These are phyloP conservation scores for Candida krabiensis DNA, from an alignment of 805 yeast genomes.

Conservation along the genomic window DNA sequence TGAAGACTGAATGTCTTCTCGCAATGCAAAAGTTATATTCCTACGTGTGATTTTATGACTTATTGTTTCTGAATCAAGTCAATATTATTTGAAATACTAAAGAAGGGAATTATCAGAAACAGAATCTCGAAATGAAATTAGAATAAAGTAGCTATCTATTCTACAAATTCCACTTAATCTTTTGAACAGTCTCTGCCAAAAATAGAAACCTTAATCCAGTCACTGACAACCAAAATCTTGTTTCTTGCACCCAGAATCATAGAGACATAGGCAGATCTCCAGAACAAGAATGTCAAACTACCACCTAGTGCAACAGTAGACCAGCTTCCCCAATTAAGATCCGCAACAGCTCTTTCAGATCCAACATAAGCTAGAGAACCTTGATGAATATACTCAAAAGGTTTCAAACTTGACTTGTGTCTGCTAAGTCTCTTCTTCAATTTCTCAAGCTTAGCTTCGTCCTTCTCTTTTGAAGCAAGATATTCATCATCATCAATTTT, in stretches of 20 bases:
- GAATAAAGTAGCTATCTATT: slow-evolving; percentile 1
- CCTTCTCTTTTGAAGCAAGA: slow-evolving; percentile 39
- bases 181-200: slow-evolving; percentile 93
- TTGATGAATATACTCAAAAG: slow-evolving; percentile 79
- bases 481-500: slow-evolving; percentile 58
- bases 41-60: too few species aligned
- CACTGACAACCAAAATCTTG: slow-evolving; percentile 79
- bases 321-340: slow-evolving; percentile 77
- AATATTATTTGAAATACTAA: too few species aligned
- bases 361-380: slow-evolving; percentile 95
- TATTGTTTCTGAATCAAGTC: too few species aligned
- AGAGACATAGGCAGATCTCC: slow-evolving; percentile 91
- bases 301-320: slow-evolving; percentile 81
- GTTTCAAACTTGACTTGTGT: slow-evolving; percentile 43
- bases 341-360: slow-evolving; percentile 89
- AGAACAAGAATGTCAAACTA: slow-evolving; percentile 80
- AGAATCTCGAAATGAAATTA: too few species aligned
- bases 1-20: too few species aligned
- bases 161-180: slow-evolving; percentile 50
- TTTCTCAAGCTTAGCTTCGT: slow-evolving; percentile 43
- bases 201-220: slow-evolving; percentile 83
- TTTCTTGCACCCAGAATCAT: slow-evolving; percentile 89
- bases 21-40: too few species aligned
- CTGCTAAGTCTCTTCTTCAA: slow-evolving; percentile 44
- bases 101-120: too few species aligned